phyloP scores from a whole-genome alignment of 2,329 filamentous ascomycete species.

The Bretziella fagacearum region DNA sequence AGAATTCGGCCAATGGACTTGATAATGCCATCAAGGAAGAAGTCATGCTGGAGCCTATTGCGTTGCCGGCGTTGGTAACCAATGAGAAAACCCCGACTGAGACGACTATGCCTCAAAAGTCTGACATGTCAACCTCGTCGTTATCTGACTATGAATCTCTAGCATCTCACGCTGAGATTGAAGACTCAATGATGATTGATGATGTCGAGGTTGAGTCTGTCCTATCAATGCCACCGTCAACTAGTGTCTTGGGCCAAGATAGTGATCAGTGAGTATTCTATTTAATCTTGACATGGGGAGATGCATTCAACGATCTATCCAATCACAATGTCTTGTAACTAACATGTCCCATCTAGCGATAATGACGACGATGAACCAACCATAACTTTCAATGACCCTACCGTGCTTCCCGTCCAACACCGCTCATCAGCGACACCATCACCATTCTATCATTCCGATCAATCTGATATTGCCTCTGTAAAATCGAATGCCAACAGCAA shows the following conservation, averaged over 20 bases:
- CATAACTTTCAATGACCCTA: not conserved
- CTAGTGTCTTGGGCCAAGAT: not conserved
- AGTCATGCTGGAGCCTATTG: no score
- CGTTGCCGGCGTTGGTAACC: not conserved
- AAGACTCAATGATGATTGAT: not conserved
- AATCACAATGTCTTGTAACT: not conserved
- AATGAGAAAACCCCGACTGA: not conserved
- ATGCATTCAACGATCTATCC: no score
- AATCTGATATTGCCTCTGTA: slow-evolving; percentile 38
- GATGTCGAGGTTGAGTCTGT: not conserved
- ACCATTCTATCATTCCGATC: slow-evolving; percentile 34
- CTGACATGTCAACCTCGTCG: not conserved
- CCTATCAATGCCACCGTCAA: not conserved
- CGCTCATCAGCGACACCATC: slow-evolving; percentile 20
- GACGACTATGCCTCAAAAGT: not conserved
- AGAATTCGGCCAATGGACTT: no score
- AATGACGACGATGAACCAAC: not conserved
- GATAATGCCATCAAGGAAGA: no score
- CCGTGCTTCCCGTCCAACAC: not conserved
- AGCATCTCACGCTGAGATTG: not conserved
- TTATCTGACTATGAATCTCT: not conserved
- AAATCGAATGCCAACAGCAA: slow-evolving; percentile 43
- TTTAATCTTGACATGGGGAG: no score
- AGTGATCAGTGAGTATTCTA: not conserved
- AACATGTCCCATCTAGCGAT: not conserved